Percentiles rank a stretch among this genome's conserved stretches.
These are phyloP conservation scores for Apiotrichum siamense DNA, from an alignment of 1,284 basidiomycete genomes.

Conservation along the genomic window DNA sequence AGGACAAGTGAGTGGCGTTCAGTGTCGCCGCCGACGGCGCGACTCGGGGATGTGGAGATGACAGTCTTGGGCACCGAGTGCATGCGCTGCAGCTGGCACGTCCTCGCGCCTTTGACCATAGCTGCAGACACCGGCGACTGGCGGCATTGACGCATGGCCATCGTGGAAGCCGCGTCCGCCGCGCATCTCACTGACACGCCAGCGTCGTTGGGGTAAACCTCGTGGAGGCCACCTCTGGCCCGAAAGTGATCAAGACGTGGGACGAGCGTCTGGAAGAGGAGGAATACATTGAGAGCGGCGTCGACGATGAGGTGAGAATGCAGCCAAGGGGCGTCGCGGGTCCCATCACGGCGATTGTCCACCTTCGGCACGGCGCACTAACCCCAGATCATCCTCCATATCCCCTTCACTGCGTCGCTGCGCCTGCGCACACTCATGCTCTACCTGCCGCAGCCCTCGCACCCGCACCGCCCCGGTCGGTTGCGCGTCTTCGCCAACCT, in stretches of 20 bases:
- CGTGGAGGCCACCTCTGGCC: constrained; percentile 32
- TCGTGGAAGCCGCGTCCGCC: neutral
- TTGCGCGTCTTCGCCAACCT: constrained; percentile 42
- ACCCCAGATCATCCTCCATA: constrained; percentile 43
- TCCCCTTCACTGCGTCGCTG: constrained; percentile 44
- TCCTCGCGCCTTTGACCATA: too few relatives aligned
- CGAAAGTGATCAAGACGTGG: constrained; percentile 48
- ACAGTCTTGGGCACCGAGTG: too few relatives aligned
- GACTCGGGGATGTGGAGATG: neutral
- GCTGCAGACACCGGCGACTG: too few relatives aligned
- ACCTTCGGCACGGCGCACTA: too few relatives aligned
- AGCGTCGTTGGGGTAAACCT: constrained; percentile 45
- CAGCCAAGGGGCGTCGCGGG: too few relatives aligned
- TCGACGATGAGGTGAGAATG: constrained; percentile 47
- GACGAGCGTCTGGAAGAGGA: constrained; percentile 44
- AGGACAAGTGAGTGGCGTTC: constrained; percentile 41
- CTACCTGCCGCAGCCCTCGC: constrained; percentile 38
- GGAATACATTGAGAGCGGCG: constrained; percentile 40
- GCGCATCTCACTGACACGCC: constrained; percentile 7
- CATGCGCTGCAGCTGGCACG: too few relatives aligned
- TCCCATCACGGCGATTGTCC: too few relatives aligned
- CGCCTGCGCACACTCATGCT: constrained; percentile 43
- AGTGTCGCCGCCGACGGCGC: too few relatives aligned
- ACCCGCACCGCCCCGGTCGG: constrained; percentile 39
- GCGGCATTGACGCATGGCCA: too few relatives aligned